Base-by-base conservation (phyloP, 148 eudicot species). In the Chenopodium berlandieri region DNA sequence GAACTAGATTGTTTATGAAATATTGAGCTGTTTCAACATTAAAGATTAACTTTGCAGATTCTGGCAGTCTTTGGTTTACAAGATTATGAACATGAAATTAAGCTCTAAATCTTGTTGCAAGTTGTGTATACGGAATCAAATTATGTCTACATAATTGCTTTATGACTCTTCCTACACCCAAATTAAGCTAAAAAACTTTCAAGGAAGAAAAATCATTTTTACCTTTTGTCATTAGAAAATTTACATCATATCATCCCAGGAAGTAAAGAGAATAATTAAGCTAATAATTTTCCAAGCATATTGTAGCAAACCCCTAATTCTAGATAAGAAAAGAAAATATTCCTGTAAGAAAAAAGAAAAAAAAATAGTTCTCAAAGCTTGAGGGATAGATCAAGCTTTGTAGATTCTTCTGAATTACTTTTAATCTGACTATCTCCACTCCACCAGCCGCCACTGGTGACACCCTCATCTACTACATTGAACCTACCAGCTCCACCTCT, bases 321-420 rank as follows among this genome's bases (percentile, higher is more conserved):
- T 81, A 80, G 14, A 71, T 44, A 81, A 83, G 37, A 82, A 54
- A 75, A 44, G 76, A 67, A 71, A 23, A 19, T 52, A 54, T 31
- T 46, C 22, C 46, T 47, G n/a, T 54, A 48, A 27, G 27, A 27
- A 11, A 13, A 10, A 46, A 46, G 13, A 69, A 80, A 22, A 74
- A 20, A 74, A n/a, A 40, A 40, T 0, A 27, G 71, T 80, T 80
- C 81, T 88, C 76, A 92, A 82, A 92, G 91, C 89, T 91, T 91
- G 72, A 91, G 92, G 1, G 94, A 89, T 69, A 91, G 85, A 78
- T 92, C 94, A 83, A 88, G 89, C 85, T 89, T 87, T 77, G 86
- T 82, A 60, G 84, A 60, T 72, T 88, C 89, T 25, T 87, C 90
- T 75, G 83, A 85, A 83, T 85, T 84, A 80, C 77, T 80, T 78